phyloP scores from a whole-genome alignment of 768 basidiomycete genomes.

The Hygrophorus russula region DNA sequence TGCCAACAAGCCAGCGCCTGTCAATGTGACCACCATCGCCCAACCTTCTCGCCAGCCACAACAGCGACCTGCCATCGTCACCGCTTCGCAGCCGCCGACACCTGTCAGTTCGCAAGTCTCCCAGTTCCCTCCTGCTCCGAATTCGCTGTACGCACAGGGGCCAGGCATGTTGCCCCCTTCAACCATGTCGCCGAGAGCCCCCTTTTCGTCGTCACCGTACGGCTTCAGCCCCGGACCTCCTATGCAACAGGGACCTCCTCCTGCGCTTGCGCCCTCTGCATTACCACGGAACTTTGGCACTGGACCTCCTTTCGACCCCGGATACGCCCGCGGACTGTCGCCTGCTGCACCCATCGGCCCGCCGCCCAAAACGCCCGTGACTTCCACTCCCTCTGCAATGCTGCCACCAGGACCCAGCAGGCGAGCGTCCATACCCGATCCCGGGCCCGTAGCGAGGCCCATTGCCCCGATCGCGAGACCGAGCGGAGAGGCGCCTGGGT shows the following conservation, averaged over 20 bases:
- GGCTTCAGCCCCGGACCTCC: constrained; percentile 27
- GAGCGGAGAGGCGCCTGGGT: constrained; percentile 38
- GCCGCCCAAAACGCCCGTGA: constrained; percentile 32
- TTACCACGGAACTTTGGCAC: constrained; percentile 43
- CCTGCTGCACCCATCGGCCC: constrained; percentile 43
- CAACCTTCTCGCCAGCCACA: constrained; percentile 23
- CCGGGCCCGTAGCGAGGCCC: constrained; percentile 53
- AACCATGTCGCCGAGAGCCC: constrained; percentile 44
- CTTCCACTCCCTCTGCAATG: constrained; percentile 23
- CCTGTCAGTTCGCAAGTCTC: constrained; percentile 38
- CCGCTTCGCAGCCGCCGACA: constrained; percentile 34
- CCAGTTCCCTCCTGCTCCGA: constrained; percentile 28
- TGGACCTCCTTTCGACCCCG: constrained; percentile 39
- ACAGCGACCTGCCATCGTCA: constrained; percentile 19
- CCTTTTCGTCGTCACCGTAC: constrained; percentile 40
- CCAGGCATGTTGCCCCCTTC: constrained; percentile 32
- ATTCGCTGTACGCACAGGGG: constrained; percentile 36
- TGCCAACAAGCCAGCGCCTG: constrained; percentile 33
- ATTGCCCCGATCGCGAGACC: constrained; percentile 65
- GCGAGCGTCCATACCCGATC: constrained; percentile 26
- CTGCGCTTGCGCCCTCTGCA: constrained; percentile 40
- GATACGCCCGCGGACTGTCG: constrained; percentile 23
- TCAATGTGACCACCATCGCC: constrained; percentile 19
- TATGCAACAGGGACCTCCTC: constrained; percentile 23
- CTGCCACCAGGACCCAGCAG: constrained; percentile 14